Base-by-base conservation (phyloP, 2,329 filamentous ascomycete genomes). In the Knoxdaviesia capensis region DNA sequence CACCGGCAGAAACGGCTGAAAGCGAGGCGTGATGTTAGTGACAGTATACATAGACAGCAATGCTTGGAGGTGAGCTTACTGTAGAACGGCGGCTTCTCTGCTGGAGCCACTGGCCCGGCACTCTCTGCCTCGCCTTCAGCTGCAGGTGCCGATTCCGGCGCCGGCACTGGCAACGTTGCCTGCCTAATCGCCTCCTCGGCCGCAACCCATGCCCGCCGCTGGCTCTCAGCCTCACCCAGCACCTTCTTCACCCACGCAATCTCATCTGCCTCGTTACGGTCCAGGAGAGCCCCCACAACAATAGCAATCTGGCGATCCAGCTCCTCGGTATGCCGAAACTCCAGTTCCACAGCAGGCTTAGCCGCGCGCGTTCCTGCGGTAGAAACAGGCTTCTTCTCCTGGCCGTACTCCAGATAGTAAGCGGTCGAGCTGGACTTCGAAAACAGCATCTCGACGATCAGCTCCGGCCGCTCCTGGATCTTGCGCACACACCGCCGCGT, bases 361-460 rank as follows among this genome's bases (percentile, higher is more conserved):
- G 77, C 71, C 37, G 74, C 69, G n/a, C 58, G 53, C 11, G 68
- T 64, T 20, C 70, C 69, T 29, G 77, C 56, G 0, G 78, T 73
- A 20, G 20, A 20, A 20, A 3, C 3, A 20, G 20, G 20, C 48
- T 88, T 85, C 54, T 81, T 84, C 50, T 85, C 80, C 52, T 94
- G 86, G 0, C 90, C 90, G 52, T 87, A 86, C 54, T 96, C 87
- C 5, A 98, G 69, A 54, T 85, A 96, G 58, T 82, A 84, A 1
- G 85, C 71, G 0, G 84, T 94, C 38, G 73, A 71, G 41, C 77
- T 78, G 44, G 86, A 80, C 58, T 98, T 98, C 57, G 83, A 93
- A 59, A 98, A 98, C 9, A 98, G 66, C 68, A 98, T 74, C 59
- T 98, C 90, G 1, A 92, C 79, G 40, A 93, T 70, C 36, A 94